These are phyloP conservation scores for Apiotrichum brassicae DNA, from an alignment of 1,284 basidiomycete species.

Conservation along the genomic window DNA sequence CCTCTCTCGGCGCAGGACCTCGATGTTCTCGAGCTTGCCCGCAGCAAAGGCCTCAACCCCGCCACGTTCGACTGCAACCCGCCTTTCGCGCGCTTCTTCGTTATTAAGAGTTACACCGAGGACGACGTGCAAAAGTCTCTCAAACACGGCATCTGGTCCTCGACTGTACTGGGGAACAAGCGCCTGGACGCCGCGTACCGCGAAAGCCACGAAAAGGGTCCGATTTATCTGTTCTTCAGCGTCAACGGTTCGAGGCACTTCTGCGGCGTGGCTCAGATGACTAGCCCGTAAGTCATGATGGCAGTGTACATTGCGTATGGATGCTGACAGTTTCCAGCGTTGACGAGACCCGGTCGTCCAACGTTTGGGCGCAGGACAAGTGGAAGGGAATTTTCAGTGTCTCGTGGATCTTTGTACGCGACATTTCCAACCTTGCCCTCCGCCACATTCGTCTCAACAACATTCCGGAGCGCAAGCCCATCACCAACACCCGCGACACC, in stretches of 20 bases:
- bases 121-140: conserved; percentile 95
- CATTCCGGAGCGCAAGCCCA: conserved; percentile 91
- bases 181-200: conserved; percentile 91
- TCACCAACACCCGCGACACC: conserved; percentile 70
- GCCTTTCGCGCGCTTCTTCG: conserved; percentile 74
- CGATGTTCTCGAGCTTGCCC: conserved; percentile 78
- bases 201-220: conserved; percentile 73
- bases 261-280: conserved; percentile 94
- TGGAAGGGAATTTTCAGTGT: conserved; percentile 98
- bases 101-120: conserved; percentile 96
- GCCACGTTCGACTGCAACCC: conserved; percentile 75
- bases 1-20: conserved; percentile 43
- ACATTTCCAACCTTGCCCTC: conserved; percentile 69
- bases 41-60: conserved; percentile 86
- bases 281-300: conserved; percentile 58
- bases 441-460: conserved; percentile 57
- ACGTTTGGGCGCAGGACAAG: conserved; percentile 95
- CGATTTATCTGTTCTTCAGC: conserved; percentile 93
- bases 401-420: conserved; percentile 89
- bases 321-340: conserved; percentile 31
- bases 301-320: neutral
- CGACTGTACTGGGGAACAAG: conserved; percentile 91
- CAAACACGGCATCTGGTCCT: conserved; percentile 96
- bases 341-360: conserved; percentile 51
- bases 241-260: conserved; percentile 95